Evolutionary conservation across 1,284 basidiomycete genomes (phyloP).

Genomic region (Sanguinoderma infundibulare): DNA sequence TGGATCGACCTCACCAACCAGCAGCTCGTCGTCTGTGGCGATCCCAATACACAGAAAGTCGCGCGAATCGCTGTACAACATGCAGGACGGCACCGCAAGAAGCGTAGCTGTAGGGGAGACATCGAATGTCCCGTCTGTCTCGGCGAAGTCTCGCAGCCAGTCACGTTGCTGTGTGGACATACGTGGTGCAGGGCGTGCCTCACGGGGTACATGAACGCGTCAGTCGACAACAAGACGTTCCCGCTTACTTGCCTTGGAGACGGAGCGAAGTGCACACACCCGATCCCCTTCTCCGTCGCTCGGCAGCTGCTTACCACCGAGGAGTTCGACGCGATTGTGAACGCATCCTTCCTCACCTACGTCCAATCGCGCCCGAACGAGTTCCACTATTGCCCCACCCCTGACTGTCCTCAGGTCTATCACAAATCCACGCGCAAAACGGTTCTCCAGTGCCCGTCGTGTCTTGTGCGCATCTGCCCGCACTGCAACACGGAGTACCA

Average conservation of each 20-base stretch:
- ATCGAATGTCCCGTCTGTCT: slow-evolving; percentile 67
- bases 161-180: slow-evolving; percentile 65
- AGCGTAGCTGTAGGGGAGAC: slow-evolving; percentile 16
- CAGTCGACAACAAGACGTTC: slow-evolving; percentile 62
- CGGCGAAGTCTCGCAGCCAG: slow-evolving; percentile 51
- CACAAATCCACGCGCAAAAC: slow-evolving; percentile 52
- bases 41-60: slow-evolving; percentile 41
- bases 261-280: slow-evolving; percentile 55
- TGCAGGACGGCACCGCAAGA: slow-evolving; percentile 33
- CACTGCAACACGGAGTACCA: slow-evolving; percentile 69
- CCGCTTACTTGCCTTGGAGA: slow-evolving; percentile 70
- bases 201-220: slow-evolving; percentile 55
- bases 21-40: slow-evolving; percentile 40
- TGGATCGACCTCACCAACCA: slow-evolving; percentile 35
- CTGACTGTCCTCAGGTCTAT: slow-evolving; percentile 76
- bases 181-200: slow-evolving; percentile 67
- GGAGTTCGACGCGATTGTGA: slow-evolving; percentile 57
- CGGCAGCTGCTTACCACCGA: slow-evolving; percentile 50
- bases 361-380: slow-evolving; percentile 59
- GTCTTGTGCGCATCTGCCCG: slow-evolving; percentile 69
- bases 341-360: slow-evolving; percentile 61
- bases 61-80: slow-evolving; percentile 45
- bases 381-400: slow-evolving; percentile 74
- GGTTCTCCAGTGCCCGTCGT: slow-evolving; percentile 71
- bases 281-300: slow-evolving; percentile 55